These are phyloP conservation scores for Tylopilus balloui DNA, from an alignment of 768 basidiomycete species.

Conservation along the genomic window DNA sequence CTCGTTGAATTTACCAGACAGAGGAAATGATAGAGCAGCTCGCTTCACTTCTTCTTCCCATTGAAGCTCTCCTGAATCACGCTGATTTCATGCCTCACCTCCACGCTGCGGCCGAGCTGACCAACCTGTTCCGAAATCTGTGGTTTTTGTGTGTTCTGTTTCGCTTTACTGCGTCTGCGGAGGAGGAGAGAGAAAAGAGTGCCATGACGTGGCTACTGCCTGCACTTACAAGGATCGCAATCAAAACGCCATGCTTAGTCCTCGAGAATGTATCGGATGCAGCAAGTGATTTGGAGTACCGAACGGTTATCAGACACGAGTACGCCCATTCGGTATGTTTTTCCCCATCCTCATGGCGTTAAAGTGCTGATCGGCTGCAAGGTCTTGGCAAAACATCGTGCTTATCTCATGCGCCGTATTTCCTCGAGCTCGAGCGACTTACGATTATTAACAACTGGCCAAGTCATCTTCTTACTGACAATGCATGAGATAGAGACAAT, in stretches of 20 bases:
- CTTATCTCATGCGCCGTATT: constrained; percentile 59
- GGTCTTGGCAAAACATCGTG: constrained; percentile 69
- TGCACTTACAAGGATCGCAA: constrained; percentile 73
- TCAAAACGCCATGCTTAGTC: constrained; percentile 82
- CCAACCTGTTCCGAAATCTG: constrained; percentile 81
- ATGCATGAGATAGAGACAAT: constrained; percentile 88
- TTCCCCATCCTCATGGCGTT: background rate
- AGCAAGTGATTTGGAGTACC: constrained; percentile 88
- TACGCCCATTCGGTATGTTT: constrained; percentile 68
- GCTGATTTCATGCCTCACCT: constrained; percentile 58
- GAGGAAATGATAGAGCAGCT: constrained; percentile 86
- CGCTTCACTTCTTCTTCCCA: constrained; percentile 82
- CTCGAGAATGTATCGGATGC: constrained; percentile 79
- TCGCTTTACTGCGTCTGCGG: constrained; percentile 58
- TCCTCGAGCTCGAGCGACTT: constrained; percentile 64
- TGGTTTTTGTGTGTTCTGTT: constrained; percentile 94
- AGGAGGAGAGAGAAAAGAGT: constrained; percentile 44
- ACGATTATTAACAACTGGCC: constrained; percentile 71
- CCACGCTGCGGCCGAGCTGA: constrained; percentile 53
- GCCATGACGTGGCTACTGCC: constrained; percentile 78
- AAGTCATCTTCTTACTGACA: constrained; percentile 78
- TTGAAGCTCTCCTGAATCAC: constrained; percentile 81
- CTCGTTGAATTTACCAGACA: constrained; percentile 38
- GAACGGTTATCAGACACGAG: constrained; percentile 83
- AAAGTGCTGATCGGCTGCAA: constrained; percentile 29